These are phyloP conservation scores for Fusarium vanettenii DNA, from an alignment of 2,329 filamentous ascomycete genomes.

Conservation along the genomic window DNA sequence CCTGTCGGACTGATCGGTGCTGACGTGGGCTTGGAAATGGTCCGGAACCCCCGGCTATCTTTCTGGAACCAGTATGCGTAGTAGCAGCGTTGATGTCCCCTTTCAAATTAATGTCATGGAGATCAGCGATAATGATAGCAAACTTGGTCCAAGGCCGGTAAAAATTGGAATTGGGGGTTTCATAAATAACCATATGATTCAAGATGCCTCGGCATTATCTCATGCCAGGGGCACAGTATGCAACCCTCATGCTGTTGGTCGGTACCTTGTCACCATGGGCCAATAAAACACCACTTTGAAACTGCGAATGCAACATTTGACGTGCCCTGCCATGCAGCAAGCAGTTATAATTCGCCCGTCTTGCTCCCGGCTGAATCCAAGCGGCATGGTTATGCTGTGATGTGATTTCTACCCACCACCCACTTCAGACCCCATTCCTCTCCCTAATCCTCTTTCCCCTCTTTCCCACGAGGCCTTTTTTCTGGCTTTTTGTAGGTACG, in stretches of 20 bases:
- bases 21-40: background rate
- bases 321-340: background rate
- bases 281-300: background rate
- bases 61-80: background rate
- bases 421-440: background rate
- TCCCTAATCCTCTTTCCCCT: background rate
- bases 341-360: background rate
- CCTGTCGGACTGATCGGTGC: background rate
- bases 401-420: background rate
- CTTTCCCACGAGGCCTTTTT: background rate
- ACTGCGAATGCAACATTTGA: background rate
- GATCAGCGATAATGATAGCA: no score
- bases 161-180: background rate
- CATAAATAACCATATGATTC: background rate
- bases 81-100: no score
- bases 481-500: background rate
- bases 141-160: background rate
- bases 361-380: background rate
- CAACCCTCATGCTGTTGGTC: constrained; percentile 4
- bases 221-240: background rate
- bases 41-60: background rate
- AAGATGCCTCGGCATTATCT: background rate
- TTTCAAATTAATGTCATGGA: no score
- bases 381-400: background rate
- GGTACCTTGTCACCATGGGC: background rate